Base-by-base conservation (phyloP, 2,329 filamentous ascomycete genomes). In the Cordyceps militaris region DNA sequence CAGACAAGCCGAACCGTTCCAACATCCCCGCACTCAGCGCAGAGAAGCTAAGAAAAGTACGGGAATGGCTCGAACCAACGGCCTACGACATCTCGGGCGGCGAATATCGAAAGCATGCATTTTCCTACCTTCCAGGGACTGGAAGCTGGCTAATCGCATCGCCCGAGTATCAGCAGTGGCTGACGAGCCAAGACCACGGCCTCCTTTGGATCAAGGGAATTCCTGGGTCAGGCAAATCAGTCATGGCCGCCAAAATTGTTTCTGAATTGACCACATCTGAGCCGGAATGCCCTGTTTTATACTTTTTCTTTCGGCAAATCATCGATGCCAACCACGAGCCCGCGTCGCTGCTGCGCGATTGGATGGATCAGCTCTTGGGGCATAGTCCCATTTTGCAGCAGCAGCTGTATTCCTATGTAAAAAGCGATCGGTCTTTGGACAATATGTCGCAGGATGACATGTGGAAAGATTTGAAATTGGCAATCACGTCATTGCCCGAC, bases 261-360 rank as follows among this genome's bases (percentile, higher is more conserved):
- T 13, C 63, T 2, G 46, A 64, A 7, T 32, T 59, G 51, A 8
- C 23, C 9, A 14, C 43, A 3, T 23, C 38, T 10, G 24, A 59
- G 11, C 21, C 42, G 1, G 3, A 63, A 44, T 19, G 28, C 40
- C 69, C 70, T 0, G 67, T 74, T 0, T 62, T 74, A 0, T 71
- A 67, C 60, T 74, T 74, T 61, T 74, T 74, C 62, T 75, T 73
- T 46, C 67, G 73, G 1, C 69, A 73, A 54, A 74, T 71, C 32
- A 68, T 74, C 46, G 65, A 69, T 21, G 67, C 68, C 0, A 74
- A 74, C 40, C 68, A 70, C 43, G 57, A 62, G 1, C 67, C 71
- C 1, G 49, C 56, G 4, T 63, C 66, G 5, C 53, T 71, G 2
- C 48, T 74, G 11, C 65, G 68, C 8, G 72, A 74, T 57, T 74